Percentiles rank a stretch among this genome's conserved stretches.
These are phyloP conservation scores for Copromyces sp. DNA, from an alignment of 495 filamentous ascomycete species.

Conservation along the genomic window DNA sequence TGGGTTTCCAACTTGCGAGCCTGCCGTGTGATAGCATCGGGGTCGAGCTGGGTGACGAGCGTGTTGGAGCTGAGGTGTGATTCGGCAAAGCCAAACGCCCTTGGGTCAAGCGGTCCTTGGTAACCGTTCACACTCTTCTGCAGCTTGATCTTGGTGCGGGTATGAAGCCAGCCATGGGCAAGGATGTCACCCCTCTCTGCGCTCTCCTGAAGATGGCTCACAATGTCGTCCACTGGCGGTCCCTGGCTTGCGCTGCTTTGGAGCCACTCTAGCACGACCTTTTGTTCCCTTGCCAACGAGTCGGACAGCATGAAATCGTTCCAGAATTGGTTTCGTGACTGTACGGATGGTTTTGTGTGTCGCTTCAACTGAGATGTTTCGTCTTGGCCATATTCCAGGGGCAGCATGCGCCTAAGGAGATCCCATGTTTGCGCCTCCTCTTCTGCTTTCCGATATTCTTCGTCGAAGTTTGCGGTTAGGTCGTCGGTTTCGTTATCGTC, in stretches of 20 bases:
- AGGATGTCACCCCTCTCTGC: constrained; percentile 55
- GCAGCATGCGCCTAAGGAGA: constrained; percentile 53
- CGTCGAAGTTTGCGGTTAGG: constrained; percentile 21
- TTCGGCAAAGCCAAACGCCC: constrained; percentile 43
- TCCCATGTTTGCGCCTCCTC: constrained; percentile 83
- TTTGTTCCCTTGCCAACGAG: constrained; percentile 51
- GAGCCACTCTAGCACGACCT: constrained; percentile 72
- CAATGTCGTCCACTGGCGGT: constrained; percentile 63
- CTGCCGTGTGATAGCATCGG: constrained; percentile 78
- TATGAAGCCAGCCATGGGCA: constrained; percentile 84
- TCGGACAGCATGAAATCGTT: constrained; percentile 40
- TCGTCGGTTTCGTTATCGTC: constrained; percentile 33
- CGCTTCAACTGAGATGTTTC: constrained; percentile 21
- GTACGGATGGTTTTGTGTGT: neutral
- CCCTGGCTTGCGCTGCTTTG: constrained; percentile 56
- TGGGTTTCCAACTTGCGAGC: constrained; percentile 58
- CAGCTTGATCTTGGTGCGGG: constrained; percentile 78
- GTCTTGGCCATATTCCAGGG: constrained; percentile 37
- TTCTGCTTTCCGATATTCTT: constrained; percentile 31
- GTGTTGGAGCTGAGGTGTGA: constrained; percentile 49
- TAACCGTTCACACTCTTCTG: constrained; percentile 66
- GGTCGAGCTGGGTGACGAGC: constrained; percentile 84
- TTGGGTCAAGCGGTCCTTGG: constrained; percentile 54
- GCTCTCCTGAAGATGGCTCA: constrained; percentile 61
- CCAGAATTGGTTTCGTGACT: constrained; percentile 28